Evolutionary conservation across 768 basidiomycete genomes (phyloP).

Genomic region (Hygrophorus pudorinus): DNA sequence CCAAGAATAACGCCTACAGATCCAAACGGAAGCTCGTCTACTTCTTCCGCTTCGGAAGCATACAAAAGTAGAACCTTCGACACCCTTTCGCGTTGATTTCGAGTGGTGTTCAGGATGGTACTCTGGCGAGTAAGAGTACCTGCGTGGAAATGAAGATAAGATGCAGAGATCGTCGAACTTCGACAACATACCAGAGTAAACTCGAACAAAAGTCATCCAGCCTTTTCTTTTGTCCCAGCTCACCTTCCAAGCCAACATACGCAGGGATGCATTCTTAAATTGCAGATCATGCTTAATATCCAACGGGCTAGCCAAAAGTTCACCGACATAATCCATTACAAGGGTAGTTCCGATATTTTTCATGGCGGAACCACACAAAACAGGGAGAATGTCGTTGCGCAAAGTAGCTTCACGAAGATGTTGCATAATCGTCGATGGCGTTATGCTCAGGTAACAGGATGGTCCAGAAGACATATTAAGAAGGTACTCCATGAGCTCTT

Average conservation of each 20-base stretch:
- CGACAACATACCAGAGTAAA: conserved; percentile 64
- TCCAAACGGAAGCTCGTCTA: conserved; percentile 71
- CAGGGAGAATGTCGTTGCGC: conserved; percentile 57
- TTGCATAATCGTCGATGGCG: conserved; percentile 40
- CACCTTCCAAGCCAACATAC: conserved; percentile 81
- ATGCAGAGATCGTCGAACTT: conserved; percentile 2
- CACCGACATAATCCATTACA: conserved; percentile 74
- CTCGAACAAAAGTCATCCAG: conserved; percentile 89
- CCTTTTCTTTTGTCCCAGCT: conserved; percentile 72
- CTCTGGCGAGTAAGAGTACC: conserved; percentile 62
- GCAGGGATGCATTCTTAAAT: conserved; percentile 38
- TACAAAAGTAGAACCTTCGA: conserved; percentile 73
- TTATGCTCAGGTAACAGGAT: conserved; percentile 57
- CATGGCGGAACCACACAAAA: conserved; percentile 76
- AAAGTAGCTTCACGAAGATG: conserved; percentile 63
- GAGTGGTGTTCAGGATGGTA: conserved; percentile 51
- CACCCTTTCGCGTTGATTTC: conserved; percentile 61
- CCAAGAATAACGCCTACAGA: conserved; percentile 81
- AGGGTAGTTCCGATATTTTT: conserved; percentile 75
- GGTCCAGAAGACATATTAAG: conserved; percentile 46
- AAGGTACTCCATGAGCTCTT: conserved; percentile 67
- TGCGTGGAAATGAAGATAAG: conserved; percentile 16
- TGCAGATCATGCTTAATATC: conserved; percentile 47
- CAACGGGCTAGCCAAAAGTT: conserved; percentile 66
- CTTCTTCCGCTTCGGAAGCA: conserved; percentile 66